These are phyloP conservation scores for Mycosphaerella sp. DNA, from an alignment of 2,329 filamentous ascomycete genomes.

Conservation along the genomic window DNA sequence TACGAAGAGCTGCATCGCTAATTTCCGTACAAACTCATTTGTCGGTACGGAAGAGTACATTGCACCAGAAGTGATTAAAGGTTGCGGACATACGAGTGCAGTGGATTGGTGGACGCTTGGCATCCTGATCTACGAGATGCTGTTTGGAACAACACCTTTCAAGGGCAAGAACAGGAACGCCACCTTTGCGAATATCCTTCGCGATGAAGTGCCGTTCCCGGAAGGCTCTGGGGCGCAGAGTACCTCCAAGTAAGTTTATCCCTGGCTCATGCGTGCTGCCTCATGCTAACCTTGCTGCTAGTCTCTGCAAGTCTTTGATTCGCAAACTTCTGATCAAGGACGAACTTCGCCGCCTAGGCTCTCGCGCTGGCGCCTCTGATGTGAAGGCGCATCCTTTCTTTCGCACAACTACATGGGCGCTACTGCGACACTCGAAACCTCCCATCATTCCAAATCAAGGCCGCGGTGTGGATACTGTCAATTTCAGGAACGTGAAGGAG, in stretches of 20 bases:
- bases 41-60: constrained; percentile 99
- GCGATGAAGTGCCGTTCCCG: constrained; percentile 93
- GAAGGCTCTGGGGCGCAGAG: constrained; percentile 78
- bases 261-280: not conserved
- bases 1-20: constrained; percentile 95
- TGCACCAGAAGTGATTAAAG: constrained; percentile 97
- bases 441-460: constrained; percentile 92
- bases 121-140: constrained; percentile 97
- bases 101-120: constrained; percentile 99
- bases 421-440: constrained; percentile 95
- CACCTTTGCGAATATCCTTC: constrained; percentile 93
- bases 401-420: constrained; percentile 89
- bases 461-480: constrained; percentile 85
- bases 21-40: constrained; percentile 97
- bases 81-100: constrained; percentile 94
- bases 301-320: constrained; percentile 93
- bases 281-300: constrained; percentile 35
- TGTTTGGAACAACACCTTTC: constrained; percentile 97
- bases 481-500: constrained; percentile 98
- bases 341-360: constrained; percentile 85
- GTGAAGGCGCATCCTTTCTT: constrained; percentile 97
- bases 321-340: constrained; percentile 97
- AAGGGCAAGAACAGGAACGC: constrained; percentile 99
- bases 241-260: constrained; percentile 74
- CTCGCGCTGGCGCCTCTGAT: constrained; percentile 89